Evolutionary conservation across 2,329 filamentous ascomycete genomes (phyloP).

Genomic region (Cryphonectria carpinicola): DNA sequence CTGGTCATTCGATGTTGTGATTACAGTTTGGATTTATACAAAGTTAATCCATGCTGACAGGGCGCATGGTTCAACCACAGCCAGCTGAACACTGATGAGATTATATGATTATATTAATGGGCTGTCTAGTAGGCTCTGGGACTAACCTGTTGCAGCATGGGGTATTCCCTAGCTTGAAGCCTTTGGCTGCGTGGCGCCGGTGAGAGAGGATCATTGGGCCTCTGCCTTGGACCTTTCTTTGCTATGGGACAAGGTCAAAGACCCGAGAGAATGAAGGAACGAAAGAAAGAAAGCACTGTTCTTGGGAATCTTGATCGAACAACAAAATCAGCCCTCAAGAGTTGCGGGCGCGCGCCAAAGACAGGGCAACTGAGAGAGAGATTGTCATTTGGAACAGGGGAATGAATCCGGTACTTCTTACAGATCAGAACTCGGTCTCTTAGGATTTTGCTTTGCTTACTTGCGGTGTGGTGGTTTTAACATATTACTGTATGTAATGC

Average conservation of each 20-base stretch:
- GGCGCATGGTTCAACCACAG: too few relatives aligned
- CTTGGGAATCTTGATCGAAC: neutral
- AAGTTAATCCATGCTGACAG: neutral
- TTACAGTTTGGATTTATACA: neutral
- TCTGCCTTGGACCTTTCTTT: too few relatives aligned
- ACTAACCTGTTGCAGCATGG: neutral
- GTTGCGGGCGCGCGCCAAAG: neutral
- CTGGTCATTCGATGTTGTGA: too few relatives aligned
- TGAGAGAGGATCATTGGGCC: neutral
- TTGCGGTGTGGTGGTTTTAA: neutral
- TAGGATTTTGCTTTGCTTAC: too few relatives aligned
- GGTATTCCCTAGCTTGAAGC: neutral
- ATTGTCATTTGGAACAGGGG: too few relatives aligned
- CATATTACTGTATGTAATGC: neutral
- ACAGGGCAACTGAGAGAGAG: neutral
- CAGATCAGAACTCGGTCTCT: neutral
- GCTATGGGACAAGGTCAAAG: too few relatives aligned
- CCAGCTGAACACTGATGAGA: neutral
- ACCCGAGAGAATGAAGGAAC: too few relatives aligned
- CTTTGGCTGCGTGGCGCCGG: neutral
- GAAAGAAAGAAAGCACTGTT: too few relatives aligned
- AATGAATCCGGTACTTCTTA: neutral
- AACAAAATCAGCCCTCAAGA: neutral
- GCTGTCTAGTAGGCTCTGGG: neutral
- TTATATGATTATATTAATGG: neutral